A percentile compares a stretch with the other conserved stretches of the same genome.
Evolutionary conservation across 495 filamentous ascomycete genomes (phyloP).

Genomic region (Tetracladium setigerum): DNA sequence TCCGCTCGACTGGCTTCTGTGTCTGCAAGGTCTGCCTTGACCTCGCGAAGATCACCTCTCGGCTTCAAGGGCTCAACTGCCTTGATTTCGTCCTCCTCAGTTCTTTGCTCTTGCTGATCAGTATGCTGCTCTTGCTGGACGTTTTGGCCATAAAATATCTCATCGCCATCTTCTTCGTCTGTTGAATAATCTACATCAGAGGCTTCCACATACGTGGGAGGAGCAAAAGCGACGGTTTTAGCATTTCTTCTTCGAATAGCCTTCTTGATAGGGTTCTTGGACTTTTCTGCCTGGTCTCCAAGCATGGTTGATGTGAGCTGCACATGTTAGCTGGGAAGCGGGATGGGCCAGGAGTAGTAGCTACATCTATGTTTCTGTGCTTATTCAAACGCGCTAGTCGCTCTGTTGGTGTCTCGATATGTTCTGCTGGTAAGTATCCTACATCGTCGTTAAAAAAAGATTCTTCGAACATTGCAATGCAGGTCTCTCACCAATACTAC

Average conservation of each 20-base stretch:
- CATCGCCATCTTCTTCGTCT: constrained; percentile 73
- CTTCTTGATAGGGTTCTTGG: constrained; percentile 83
- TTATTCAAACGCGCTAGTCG: constrained; percentile 91
- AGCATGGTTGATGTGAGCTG: constrained; percentile 93
- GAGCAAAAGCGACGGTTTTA: constrained; percentile 77
- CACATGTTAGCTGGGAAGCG: constrained; percentile 1
- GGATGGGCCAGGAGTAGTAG: not conserved
- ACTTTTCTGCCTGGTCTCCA: constrained; percentile 80
- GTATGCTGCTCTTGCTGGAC: constrained; percentile 30
- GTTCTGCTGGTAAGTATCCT: constrained; percentile 96
- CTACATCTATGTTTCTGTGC: constrained; percentile 93
- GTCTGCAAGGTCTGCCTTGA: constrained; percentile 24
- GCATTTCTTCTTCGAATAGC: constrained; percentile 80
- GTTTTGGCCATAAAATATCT: constrained; percentile 38
- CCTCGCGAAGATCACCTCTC: constrained; percentile 24
- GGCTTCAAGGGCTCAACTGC: constrained; percentile 18
- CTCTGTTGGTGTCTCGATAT: constrained; percentile 98
- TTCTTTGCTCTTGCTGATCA: constrained; percentile 28
- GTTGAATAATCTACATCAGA: constrained; percentile 84
- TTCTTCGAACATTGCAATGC: not conserved
- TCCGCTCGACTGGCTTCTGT: constrained; percentile 16
- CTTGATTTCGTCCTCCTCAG: constrained; percentile 24
- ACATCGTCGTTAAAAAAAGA: constrained; percentile 1
- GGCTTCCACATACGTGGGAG: constrained; percentile 84
- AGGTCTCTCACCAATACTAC: constrained; percentile 73